These are phyloP conservation scores for Monilinia fructigena DNA, from an alignment of 2,329 filamentous ascomycete species.

Conservation along the genomic window DNA sequence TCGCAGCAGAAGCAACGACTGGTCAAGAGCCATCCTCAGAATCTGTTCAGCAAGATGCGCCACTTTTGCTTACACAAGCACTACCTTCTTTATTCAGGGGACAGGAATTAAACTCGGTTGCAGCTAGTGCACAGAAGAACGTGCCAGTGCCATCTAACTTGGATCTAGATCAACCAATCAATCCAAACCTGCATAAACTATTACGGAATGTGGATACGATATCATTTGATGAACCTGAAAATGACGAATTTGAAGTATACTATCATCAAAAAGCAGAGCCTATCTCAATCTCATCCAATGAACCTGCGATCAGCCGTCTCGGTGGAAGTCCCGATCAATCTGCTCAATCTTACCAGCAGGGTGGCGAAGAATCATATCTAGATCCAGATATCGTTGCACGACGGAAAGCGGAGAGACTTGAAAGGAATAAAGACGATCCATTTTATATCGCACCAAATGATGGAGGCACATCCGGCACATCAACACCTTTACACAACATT, in stretches of 20 bases:
- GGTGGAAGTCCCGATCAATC: conserved; percentile 48
- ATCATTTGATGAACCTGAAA: conserved; percentile 51
- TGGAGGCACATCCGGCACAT: conserved; percentile 56
- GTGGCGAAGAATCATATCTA: conserved; percentile 62
- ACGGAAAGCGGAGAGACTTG: conserved; percentile 71
- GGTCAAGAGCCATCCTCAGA: conserved; percentile 60
- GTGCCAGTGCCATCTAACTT: conserved; percentile 76
- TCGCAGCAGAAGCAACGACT: conserved; percentile 78
- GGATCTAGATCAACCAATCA: conserved; percentile 79
- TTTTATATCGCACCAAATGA: conserved; percentile 76
- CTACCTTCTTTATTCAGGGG: conserved; percentile 85
- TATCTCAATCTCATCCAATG: conserved; percentile 46
- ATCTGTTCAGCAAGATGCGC: conserved; percentile 62
- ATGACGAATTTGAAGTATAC: conserved; percentile 66
- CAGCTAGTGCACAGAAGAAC: conserved; percentile 76
- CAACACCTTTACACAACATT: conserved; percentile 78
- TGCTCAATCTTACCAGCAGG: conserved; percentile 56
- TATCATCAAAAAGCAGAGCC: conserved; percentile 51
- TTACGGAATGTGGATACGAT: conserved; percentile 57
- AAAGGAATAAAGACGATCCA: conserved; percentile 87
- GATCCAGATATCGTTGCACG: conserved; percentile 73
- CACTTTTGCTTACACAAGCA: conserved; percentile 82
- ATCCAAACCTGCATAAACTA: conserved; percentile 66
- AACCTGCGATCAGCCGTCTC: conserved; percentile 57
- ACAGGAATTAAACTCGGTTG: conserved; percentile 85